Evolutionary conservation across 306 rosid genomes (phyloP), one percentile per base, ranked within the genome.

Genomic region (Vigna reflexopilosa): DNA sequence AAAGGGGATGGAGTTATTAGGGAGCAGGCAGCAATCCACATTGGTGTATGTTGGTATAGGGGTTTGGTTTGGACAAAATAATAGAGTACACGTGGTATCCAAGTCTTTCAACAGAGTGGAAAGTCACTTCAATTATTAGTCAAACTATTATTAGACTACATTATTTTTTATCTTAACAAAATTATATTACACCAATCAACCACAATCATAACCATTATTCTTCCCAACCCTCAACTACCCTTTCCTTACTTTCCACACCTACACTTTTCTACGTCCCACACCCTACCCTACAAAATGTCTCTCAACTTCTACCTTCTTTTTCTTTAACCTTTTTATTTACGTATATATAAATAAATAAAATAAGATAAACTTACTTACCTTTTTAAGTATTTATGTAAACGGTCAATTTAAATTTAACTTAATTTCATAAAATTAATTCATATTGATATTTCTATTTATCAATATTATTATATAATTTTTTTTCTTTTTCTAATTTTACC

Each of bases 121-220:
- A 85, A 86, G 77, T 57, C 45, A 73, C 20, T 75, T 84, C 81
- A 84, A 89, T 84, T 84, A 89, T 75, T 75, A 36, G 66, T 81
- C 76, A 57, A 58, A 73, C 63, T 64, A 67, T 87, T 81, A 70
- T 87, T 81, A 70, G 67, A 72, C 68, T 16, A 16, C 66, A 14
- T 26, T 52, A 42, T 72, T 65, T 72, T 73, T 64, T 49, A 72
- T 28, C 12, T 61, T 61, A 59, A 47, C 12, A 47, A 38, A 71
- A 65, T 78, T 80, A 62, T 83, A 79, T 79, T 11, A 34, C 42
- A 19, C 57, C 88, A 86, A 79, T 88, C 77, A 75, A 26, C 54
- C 59, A 44, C 44, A 55, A 55, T 48, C 22, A 20, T 20, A 20
- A 20, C 0, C 32, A 70, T 78, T 45, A 80, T 49, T 78, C 79